Evolutionary conservation across 2,329 filamentous ascomycete species (phyloP), one percentile per base, ranked within the genome.

Genomic region (Stachybotrys echinatus): DNA sequence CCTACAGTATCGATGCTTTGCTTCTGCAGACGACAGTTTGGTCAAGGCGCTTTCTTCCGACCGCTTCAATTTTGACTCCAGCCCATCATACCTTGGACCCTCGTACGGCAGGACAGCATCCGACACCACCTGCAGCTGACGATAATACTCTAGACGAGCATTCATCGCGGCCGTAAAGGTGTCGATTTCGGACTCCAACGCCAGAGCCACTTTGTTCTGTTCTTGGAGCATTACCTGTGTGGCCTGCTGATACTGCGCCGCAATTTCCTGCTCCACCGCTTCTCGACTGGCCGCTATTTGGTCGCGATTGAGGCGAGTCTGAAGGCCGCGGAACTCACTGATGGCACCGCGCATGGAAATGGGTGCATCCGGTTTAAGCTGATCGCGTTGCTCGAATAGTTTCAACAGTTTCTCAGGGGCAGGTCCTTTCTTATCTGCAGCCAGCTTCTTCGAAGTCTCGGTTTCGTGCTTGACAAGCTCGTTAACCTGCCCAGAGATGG

Each of bases 41-140:
- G 72, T 73, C 22, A 74, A 72, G n/a, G 83, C 65, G 1, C 65
- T 67, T 3, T 78, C 59, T 42, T 68, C 67, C 0, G 54, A 54
- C 52, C 62, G 62, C 27, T 55, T 52, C 48, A 71, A 58, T 45
- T 52, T 62, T 18, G 55, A 49, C 21, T 81, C 70, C 6, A 58
- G 60, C 12, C 71, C 65, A 42, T 87, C 78, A 12, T 85, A 72
- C 2, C 73, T 74, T 12, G 80, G 60, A 12, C 86, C 84, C 50
- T 90, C 85, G 50, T 88, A 88, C 1, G 87, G 85, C 5, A 81
- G 79, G 0, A 97, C 89, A 18, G 83, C 89, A 62, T 97, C 92
- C 0, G 92, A 96, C n/a, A 97, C 84, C 22, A 83, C 80, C 63
- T 97, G 94, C 12, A 97, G 76, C 61, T 96, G 91, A 5, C 87